Base-by-base conservation (phyloP, 2,329 filamentous ascomycete species). In the Penicillium vulpinum region DNA sequence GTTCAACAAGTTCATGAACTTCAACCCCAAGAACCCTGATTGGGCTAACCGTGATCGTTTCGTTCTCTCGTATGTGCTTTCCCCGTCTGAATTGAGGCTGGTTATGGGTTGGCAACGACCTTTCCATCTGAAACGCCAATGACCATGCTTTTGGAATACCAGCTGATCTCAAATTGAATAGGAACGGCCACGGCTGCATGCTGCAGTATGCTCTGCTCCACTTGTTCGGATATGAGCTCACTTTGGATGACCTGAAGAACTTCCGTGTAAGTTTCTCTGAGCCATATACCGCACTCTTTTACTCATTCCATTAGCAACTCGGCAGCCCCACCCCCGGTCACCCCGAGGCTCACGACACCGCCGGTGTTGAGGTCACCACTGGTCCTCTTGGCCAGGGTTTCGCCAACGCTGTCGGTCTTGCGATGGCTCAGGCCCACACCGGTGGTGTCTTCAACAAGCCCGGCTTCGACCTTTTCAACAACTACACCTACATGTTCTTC, bases 181-280 rank as follows among this genome's bases (percentile, higher is more conserved):
- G 92, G 61, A 99, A 99, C 84, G 94, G 94, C 70, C 94, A 99
- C 82, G 94, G 89, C 70, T 99, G 94, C 86, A 96, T 99, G 92
- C 91, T 99, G 60, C 94, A 97, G 78, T 99, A 99, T 88, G 90
- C 93, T 72, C 86, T 99, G 68, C 89, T 99, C 72, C 94, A 99
- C 83, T 85, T 99, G 56, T 96, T 92, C 80, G 94, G 94, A 77
- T 99, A 96, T 78, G 85, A 81, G 63, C 70, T 99, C 68, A 85
- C 85, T 72, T 83, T 99, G 61, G 90, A 99, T 72, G 94, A 97
- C 80, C 79, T 99, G 69, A 99, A 97, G 87, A 80, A 83, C 70
- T 99, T 99, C 90, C 89, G 94, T 78, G 92, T 96, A 86, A 78
- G 91, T 83, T 58, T 26, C 38, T 35, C 40, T 15, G 6, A 44